These are phyloP conservation scores for Saccharomyces eubayanus DNA, from an alignment of 805 yeast genomes.

Conservation along the genomic window DNA sequence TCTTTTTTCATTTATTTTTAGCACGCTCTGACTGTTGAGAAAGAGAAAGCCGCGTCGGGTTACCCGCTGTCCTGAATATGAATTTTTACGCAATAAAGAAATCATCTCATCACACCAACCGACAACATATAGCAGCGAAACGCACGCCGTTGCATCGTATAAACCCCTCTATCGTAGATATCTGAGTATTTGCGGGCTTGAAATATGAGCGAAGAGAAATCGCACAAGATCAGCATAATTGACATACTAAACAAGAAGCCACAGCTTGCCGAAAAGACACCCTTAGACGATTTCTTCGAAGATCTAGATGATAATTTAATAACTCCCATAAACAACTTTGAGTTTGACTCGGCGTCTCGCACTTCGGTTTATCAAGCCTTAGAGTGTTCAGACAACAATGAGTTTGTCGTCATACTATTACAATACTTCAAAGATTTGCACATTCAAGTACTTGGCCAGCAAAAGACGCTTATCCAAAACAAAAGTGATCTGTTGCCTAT, in stretches of 20 bases:
- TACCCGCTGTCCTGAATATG: background rate
- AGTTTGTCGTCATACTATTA: constrained; percentile 16
- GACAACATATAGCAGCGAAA: background rate
- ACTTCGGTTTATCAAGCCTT: constrained; percentile 9
- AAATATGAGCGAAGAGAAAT: constrained; percentile 2
- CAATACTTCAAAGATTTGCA: constrained; percentile 10
- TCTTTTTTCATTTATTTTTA: background rate
- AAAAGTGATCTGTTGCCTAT: constrained; percentile 40
- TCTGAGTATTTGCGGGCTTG: background rate
- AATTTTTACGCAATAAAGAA: background rate
- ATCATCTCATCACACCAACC: background rate
- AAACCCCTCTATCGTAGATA: background rate
- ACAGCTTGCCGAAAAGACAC: constrained; percentile 24
- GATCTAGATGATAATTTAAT: constrained; percentile 12
- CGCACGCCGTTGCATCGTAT: background rate
- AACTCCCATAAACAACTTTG: constrained; percentile 5
- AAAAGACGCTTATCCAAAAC: constrained; percentile 3
- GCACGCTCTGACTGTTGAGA: no score
- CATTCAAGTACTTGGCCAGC: constrained; percentile 6
- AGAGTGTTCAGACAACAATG: constrained; percentile 10
- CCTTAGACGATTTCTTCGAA: constrained; percentile 30
- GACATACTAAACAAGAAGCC: constrained; percentile 23
- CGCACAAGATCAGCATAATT: constrained; percentile 3
- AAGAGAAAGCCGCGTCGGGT: no score
- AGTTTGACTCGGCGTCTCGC: background rate